These are phyloP conservation scores for Dactylellina sp. DNA, from an alignment of 2,329 filamentous ascomycete species.

Conservation along the genomic window DNA sequence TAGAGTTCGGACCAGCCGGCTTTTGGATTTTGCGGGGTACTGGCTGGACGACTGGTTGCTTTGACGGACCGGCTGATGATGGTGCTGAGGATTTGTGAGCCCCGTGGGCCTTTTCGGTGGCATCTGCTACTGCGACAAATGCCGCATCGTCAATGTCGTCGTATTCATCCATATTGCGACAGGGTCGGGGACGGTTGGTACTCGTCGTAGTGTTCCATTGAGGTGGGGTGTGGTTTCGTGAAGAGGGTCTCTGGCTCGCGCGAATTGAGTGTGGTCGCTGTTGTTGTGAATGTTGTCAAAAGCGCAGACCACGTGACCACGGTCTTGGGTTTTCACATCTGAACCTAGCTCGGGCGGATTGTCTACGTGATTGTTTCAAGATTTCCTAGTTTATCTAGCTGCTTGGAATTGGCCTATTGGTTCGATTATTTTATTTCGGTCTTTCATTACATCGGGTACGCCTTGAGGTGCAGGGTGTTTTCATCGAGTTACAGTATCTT, in stretches of 20 bases:
- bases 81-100: conserved; percentile 61
- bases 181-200: conserved; percentile 51
- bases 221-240: not conserved
- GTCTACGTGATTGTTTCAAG: too few species aligned
- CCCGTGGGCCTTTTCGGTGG: conserved; percentile 62
- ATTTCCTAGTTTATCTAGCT: conserved; percentile 11
- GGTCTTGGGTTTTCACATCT: too few species aligned
- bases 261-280: not conserved
- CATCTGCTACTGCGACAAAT: conserved; percentile 70
- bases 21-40: conserved; percentile 57
- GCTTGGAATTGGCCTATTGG: too few species aligned
- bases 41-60: conserved; percentile 53
- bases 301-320: conserved; percentile 19
- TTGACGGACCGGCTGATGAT: conserved; percentile 61
- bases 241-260: too few species aligned
- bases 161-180: conserved; percentile 65
- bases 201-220: conserved; percentile 15
- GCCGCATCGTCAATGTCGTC: conserved; percentile 71
- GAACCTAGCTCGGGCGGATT: not conserved
- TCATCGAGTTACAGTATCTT: conserved; percentile 57
- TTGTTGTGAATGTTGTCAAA: conserved; percentile 38
- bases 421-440: conserved; percentile 18
- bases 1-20: conserved; percentile 49
- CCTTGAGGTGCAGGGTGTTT: conserved; percentile 43
- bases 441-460: conserved; percentile 54